Base-by-base conservation (phyloP, 768 basidiomycete genomes). In the Lactarius sanguifluus region DNA sequence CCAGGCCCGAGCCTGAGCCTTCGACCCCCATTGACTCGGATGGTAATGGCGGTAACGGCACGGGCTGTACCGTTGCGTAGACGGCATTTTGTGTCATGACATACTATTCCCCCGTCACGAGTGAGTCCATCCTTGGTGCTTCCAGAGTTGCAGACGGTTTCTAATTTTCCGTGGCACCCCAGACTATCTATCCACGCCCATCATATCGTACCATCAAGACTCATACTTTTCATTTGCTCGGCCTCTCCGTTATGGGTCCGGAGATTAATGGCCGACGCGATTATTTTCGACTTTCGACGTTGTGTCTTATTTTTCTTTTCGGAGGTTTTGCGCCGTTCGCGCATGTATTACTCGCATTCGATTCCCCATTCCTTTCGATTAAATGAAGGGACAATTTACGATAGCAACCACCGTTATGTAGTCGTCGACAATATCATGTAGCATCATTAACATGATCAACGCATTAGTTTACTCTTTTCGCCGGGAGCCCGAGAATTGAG, bases 11-110 rank as follows among this genome's bases (percentile, higher is more conserved):
- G 30, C 43, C 62, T 6, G 2, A n/a, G 13, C 41, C 62, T 6
- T 57, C 55, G 7, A 34, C 16, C 16, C 61, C 61, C 61, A 30
- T 62, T n/a, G 52, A 62, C 18, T 25, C 52, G 18, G 52, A 15
- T 15, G 36, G 25, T 13, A 16, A 23, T 10, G 12, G 6, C 15
- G 28, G 25, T 1, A 20, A 18, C 13, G 38, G 18, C 36, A 25
- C 25, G 1, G 40, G 41, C 38, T 62, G 61, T 28, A 20, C 55
- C 23, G n/a, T 62, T 15, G 38, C 40, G 20, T 62, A 62, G 54
- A 55, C 10, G 28, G 40, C 5, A 3, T 43, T 28, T 9, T 13
- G 6, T 40, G 20, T 45, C 43, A 45, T n/a, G 9, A n/a, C 43
- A 41, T 41, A 15, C 5, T 40, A 15, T 40, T 5, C 16, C 16